Conservation (phyloP, 2,329 filamentous ascomycete genomes). For the Microdochium bolleyi region DNA sequence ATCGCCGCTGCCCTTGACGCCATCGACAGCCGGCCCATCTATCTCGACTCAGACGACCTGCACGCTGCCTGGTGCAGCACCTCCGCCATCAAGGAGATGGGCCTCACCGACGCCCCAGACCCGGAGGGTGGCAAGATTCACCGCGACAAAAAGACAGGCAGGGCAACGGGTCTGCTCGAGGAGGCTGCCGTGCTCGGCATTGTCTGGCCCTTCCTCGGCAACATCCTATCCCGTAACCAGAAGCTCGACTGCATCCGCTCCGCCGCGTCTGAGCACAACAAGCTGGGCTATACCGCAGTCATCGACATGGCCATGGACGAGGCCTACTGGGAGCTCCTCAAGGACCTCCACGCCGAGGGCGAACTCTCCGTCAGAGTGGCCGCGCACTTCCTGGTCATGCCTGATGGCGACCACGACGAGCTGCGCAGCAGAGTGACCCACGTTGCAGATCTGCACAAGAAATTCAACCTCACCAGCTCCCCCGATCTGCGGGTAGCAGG, state of each 20-base stretch:
- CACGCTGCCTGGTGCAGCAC: conserved; percentile 49
- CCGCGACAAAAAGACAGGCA: conserved; percentile 32
- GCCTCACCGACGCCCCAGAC: conserved; percentile 32
- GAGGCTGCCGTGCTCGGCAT: conserved; percentile 46
- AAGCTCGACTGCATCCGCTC: conserved; percentile 34
- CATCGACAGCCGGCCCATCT: conserved; percentile 41
- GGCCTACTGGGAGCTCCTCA: conserved; percentile 41
- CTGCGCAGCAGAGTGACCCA: conserved; percentile 34
- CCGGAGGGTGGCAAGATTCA: conserved; percentile 43
- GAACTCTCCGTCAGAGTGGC: conserved; percentile 37
- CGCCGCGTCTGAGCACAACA: conserved; percentile 39
- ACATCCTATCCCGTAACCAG: conserved; percentile 36
- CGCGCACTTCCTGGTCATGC: conserved; percentile 47
- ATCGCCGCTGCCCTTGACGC: conserved; percentile 42
- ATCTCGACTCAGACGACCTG: conserved; percentile 48
- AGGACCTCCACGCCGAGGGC: conserved; percentile 25
- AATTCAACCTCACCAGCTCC: conserved; percentile 33
- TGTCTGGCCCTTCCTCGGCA: conserved; percentile 45
- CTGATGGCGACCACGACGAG: conserved; percentile 31
- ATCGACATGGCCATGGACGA: conserved; percentile 55
- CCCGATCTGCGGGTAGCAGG: conserved; percentile 44
- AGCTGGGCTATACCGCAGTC: conserved; percentile 43
- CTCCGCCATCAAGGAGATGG: conserved; percentile 40
- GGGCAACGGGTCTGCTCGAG: conserved; percentile 38
- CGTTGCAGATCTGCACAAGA: conserved; percentile 34